A percentile compares a stretch with the other conserved stretches of the same genome.
Evolutionary conservation across 768 basidiomycete genomes (phyloP).

Genomic region (Postia placenta): DNA sequence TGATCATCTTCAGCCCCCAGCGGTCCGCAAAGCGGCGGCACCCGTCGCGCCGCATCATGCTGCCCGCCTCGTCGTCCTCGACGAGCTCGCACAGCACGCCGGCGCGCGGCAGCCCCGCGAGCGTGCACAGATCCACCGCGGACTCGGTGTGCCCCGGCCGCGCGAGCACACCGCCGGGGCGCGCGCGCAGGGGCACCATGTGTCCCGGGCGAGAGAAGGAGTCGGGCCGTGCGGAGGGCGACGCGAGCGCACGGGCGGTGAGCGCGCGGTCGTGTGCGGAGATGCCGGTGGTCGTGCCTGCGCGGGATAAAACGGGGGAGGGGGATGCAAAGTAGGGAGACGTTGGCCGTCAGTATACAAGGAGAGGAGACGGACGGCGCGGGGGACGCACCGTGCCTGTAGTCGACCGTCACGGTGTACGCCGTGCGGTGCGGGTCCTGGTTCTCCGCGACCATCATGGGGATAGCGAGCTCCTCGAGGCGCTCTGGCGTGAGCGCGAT

Average conservation of each 20-base stretch:
- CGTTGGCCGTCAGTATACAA: not conserved
- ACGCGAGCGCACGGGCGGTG: constrained; percentile 79
- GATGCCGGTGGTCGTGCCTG: constrained; percentile 93
- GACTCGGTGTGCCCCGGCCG: constrained; percentile 94
- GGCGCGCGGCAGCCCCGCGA: constrained; percentile 62
- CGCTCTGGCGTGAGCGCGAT: constrained; percentile 73
- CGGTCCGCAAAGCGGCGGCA: constrained; percentile 85
- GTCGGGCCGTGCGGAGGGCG: constrained; percentile 41
- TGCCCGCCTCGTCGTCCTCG: constrained; percentile 82
- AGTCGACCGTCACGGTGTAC: constrained; percentile 94
- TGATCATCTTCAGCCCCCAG: constrained; percentile 93
- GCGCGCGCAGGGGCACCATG: constrained; percentile 87
- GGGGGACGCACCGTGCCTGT: constrained; percentile 61
- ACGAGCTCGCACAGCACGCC: constrained; percentile 94
- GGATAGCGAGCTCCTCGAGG: constrained; percentile 72
- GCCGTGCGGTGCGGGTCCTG: constrained; percentile 90
- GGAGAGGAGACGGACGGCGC: not conserved
- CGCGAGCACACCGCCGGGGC: constrained; percentile 77
- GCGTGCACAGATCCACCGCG: constrained; percentile 76
- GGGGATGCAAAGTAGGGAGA: not conserved
- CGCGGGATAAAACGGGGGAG: too few relatives aligned
- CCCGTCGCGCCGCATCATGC: constrained; percentile 93
- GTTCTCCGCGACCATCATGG: constrained; percentile 92
- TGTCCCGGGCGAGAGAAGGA: constrained; percentile 95
- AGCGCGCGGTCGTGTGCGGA: constrained; percentile 92